Base-by-base conservation (phyloP, 257 asterid genomes). In the Rubia yunnanensis region DNA sequence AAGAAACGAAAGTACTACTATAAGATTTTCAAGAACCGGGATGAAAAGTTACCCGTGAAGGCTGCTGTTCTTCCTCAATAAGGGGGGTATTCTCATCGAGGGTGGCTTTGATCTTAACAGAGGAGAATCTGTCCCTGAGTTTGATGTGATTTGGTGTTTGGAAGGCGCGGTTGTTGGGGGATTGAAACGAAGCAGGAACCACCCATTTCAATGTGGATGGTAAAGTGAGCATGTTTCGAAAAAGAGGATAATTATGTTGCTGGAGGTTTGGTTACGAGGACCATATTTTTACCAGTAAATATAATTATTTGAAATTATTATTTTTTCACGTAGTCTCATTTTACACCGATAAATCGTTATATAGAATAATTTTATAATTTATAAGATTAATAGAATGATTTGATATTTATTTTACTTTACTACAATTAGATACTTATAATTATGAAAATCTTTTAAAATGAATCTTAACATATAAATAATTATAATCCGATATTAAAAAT, bases 71-170 rank as follows among this genome's bases (percentile, higher is more conserved):
- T 57, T 69, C 13, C 53, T 73, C 66, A 72, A 81, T 73, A 58
- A 56, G 55, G 67, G 54, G 84, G 71, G 71, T 68, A 5, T 68
- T 64, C 54, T 69, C 88, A 62, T 82, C 88, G 54, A 68, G 48
- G 20, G 82, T 58, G 11, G 87, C 88, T 72, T 77, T 75, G 26
- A 71, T 61, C 54, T 32, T 67, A 2, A 34, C 10, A 22, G 27
- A 57, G 34, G 77, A 60, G 64, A 78, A 67, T 73, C 64, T 80
- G 56, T 17, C 3, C 18, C n/a, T 50, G 26, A 26, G 27, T 31
- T 63, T 74, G 4, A 67, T 3, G 30, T 26, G 60, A 49, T 23
- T 31, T 5, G 78, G 6, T 18, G 48, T 7, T 30, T 17, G 72
- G 36, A 66, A 69, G 63, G 65, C 53, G 48, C 52, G 59, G 23